Conservation (phyloP, 345 rosid genomes). For the Lenwebbia sp. region DNA sequence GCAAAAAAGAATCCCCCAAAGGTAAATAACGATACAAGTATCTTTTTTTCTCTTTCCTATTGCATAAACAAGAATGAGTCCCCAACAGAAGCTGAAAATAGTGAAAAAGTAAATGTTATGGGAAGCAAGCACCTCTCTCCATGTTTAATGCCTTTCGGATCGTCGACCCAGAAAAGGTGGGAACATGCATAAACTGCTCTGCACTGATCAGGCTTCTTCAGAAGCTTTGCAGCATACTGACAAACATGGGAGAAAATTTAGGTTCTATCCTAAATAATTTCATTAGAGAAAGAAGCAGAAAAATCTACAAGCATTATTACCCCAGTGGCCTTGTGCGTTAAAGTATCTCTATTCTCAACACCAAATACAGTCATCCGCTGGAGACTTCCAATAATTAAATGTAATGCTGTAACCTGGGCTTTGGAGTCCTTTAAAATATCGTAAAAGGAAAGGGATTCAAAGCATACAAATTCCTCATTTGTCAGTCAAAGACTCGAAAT, state of each 20-base stretch:
- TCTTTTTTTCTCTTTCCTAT: not conserved
- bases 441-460: not conserved
- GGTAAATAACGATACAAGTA: not conserved
- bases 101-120: not conserved
- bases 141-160: constrained; percentile 50
- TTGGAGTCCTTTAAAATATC: constrained; percentile 49
- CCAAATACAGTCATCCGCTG: constrained; percentile 89
- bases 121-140: constrained; percentile 57
- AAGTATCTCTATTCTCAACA: constrained; percentile 78
- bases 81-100: not conserved
- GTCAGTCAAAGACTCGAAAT: not conserved
- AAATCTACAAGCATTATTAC: constrained; percentile 22
- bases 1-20: not conserved
- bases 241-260: not conserved
- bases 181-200: constrained; percentile 91
- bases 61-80: not conserved
- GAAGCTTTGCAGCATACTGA: constrained; percentile 85
- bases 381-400: constrained; percentile 72
- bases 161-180: constrained; percentile 88
- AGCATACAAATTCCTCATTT: not conserved
- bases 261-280: not conserved
- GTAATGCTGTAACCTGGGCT: constrained; percentile 79
- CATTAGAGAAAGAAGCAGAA: not conserved
- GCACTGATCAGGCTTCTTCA: constrained; percentile 94
- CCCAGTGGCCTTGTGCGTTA: constrained; percentile 93